These are phyloP conservation scores for Papiliotrema nemorosa DNA, from an alignment of 1,284 basidiomycete species.

Conservation along the genomic window DNA sequence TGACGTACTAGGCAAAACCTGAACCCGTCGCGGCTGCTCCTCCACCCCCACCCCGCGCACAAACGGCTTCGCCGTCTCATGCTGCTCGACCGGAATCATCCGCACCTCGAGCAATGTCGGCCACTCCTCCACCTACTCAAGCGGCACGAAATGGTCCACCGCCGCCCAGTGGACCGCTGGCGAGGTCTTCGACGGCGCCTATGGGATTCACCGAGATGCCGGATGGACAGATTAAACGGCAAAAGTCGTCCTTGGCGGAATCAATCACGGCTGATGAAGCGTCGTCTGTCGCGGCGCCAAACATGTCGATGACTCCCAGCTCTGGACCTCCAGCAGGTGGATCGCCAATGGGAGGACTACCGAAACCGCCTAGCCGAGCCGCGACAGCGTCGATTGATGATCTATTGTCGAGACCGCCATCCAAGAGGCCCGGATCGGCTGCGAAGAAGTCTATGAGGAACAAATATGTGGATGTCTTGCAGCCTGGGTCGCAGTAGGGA, in stretches of 20 bases:
- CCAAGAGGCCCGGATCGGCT: slow-evolving; percentile 36
- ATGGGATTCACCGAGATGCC: slow-evolving; percentile 21
- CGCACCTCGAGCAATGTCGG: slow-evolving; percentile 52
- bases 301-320: background rate
- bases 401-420: slow-evolving; percentile 42
- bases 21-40: slow-evolving; percentile 54
- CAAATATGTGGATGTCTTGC: slow-evolving; percentile 64
- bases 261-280: slow-evolving; percentile 53
- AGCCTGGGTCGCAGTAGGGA: slow-evolving; percentile 7
- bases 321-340: slow-evolving; percentile 1
- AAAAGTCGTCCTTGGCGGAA: slow-evolving; percentile 26
- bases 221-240: slow-evolving; percentile 51
- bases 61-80: slow-evolving; percentile 71
- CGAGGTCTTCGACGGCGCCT: slow-evolving; percentile 53
- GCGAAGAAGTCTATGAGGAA: slow-evolving; percentile 68
- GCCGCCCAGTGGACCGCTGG: background rate
- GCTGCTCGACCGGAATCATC: slow-evolving; percentile 56
- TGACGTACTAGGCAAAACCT: slow-evolving; percentile 54
- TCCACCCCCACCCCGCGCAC: slow-evolving; percentile 64
- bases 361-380: slow-evolving; percentile 13
- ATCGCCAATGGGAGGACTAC: slow-evolving; percentile 11
- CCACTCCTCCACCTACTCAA: slow-evolving; percentile 25
- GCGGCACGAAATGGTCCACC: slow-evolving; percentile 1
- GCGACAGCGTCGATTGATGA: slow-evolving; percentile 49
- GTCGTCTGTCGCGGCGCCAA: background rate